These are phyloP conservation scores for Ophiostoma quercus DNA, from an alignment of 2,329 filamentous ascomycete species.

Conservation along the genomic window DNA sequence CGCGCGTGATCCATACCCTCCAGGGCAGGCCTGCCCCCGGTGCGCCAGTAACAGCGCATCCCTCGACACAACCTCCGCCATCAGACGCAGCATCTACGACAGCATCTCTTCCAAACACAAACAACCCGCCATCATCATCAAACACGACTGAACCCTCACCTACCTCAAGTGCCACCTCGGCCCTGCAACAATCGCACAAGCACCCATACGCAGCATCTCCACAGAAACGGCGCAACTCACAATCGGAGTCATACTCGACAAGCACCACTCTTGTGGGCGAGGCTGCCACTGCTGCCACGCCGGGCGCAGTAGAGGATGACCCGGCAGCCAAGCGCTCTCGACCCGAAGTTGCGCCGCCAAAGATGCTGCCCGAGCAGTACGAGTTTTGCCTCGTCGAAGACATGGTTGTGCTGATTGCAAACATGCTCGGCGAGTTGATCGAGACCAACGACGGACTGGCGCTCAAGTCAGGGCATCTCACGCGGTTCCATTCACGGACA, in stretches of 20 bases:
- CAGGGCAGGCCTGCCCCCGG: constrained; percentile 9
- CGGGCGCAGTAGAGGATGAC: constrained; percentile 24
- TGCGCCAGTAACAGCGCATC: constrained; percentile 6
- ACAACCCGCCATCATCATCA: constrained; percentile 11
- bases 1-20: neutral
- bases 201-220: constrained; percentile 23
- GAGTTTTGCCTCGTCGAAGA: constrained; percentile 78
- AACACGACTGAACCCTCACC: neutral
- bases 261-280: neutral
- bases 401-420: constrained; percentile 82
- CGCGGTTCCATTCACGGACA: constrained; percentile 85
- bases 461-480: constrained; percentile 77
- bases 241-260: constrained; percentile 35
- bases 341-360: constrained; percentile 48
- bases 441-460: constrained; percentile 86
- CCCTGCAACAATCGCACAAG: constrained; percentile 18
- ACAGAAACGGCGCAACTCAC: constrained; percentile 44
- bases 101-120: constrained; percentile 11
- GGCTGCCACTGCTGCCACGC: constrained; percentile 27
- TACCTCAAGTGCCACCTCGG: neutral
- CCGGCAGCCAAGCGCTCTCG: constrained; percentile 48
- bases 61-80: neutral
- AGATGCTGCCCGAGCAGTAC: constrained; percentile 66
- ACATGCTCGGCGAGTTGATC: constrained; percentile 94
- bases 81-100: neutral